Evolutionary conservation across 441 rosid species (phyloP).

Genomic region (Gossypium laxum): DNA sequence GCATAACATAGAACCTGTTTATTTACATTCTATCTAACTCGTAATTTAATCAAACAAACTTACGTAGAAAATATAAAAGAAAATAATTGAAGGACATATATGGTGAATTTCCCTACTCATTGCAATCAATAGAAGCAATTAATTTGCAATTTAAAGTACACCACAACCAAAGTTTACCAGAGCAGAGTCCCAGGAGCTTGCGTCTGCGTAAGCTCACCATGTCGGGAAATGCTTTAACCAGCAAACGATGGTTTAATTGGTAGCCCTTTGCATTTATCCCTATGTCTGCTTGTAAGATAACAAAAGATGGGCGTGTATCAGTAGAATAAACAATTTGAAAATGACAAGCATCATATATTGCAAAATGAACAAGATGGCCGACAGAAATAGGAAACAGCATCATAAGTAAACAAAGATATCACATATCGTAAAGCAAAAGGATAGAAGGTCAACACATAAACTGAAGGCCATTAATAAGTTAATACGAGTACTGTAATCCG

Average conservation of each 20-base stretch:
- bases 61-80: not conserved
- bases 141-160: constrained; percentile 11
- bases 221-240: constrained; percentile 18
- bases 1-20: constrained; percentile 2
- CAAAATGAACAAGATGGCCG: not conserved
- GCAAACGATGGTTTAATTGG: constrained; percentile 12
- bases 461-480: not conserved
- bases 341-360: not conserved
- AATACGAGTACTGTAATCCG: not conserved
- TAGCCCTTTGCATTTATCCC: constrained; percentile 17
- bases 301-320: constrained; percentile 1
- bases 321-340: constrained; percentile 1
- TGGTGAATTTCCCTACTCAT: not conserved
- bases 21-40: constrained; percentile 4
- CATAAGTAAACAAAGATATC: not conserved
- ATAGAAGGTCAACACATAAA: not conserved
- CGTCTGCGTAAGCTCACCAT: constrained; percentile 98
- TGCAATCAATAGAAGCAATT: constrained; percentile 20
- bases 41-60: not conserved
- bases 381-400: not conserved
- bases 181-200: constrained; percentile 73
- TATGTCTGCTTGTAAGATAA: constrained; percentile 20
- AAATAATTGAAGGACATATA: not conserved
- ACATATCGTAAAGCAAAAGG: not conserved
- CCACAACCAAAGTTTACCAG: constrained; percentile 45